Conservation (phyloP, 805 yeast species). For the Candida pini region DNA sequence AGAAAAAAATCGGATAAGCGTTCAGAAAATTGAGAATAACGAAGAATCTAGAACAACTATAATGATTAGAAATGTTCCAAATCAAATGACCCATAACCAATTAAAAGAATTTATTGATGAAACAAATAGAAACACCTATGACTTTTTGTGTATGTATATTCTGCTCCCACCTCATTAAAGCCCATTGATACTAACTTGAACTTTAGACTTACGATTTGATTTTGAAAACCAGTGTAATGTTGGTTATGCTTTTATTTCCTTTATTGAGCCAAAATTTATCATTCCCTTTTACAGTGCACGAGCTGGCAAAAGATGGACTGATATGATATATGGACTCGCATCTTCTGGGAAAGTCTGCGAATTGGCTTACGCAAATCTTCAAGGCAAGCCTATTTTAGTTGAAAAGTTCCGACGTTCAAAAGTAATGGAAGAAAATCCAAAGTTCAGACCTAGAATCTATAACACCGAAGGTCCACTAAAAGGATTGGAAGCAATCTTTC, state of each 20-base stretch:
- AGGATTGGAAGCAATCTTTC: slow-evolving; percentile 40
- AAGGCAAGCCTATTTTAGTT: slow-evolving; percentile 39
- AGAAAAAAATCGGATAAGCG: slow-evolving; percentile 32
- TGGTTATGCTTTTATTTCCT: slow-evolving; percentile 51
- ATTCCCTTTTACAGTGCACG: slow-evolving; percentile 39
- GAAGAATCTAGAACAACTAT: slow-evolving; percentile 41
- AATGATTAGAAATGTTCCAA: slow-evolving; percentile 52
- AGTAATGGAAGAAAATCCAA: slow-evolving; percentile 40
- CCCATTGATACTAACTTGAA: slow-evolving; percentile 6
- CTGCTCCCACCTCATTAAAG: not conserved
- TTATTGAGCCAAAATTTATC: slow-evolving; percentile 38
- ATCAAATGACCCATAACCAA: slow-evolving; percentile 40
- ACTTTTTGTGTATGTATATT: slow-evolving; percentile 32
- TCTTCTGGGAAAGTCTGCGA: slow-evolving; percentile 48
- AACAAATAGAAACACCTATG: slow-evolving; percentile 34
- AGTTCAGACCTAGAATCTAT: slow-evolving; percentile 44
- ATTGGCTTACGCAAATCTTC: slow-evolving; percentile 46
- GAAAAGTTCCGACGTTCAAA: slow-evolving; percentile 45
- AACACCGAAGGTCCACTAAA: slow-evolving; percentile 35
- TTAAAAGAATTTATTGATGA: slow-evolving; percentile 41
- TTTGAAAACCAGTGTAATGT: slow-evolving; percentile 48
- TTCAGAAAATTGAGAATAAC: slow-evolving; percentile 35
- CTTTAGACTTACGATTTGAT: slow-evolving; percentile 42
- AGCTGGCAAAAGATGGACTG: slow-evolving; percentile 43
- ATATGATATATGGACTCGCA: no score